Evolutionary conservation across 352 stramenopile species (phyloP), one percentile per base, ranked within the genome.

Genomic region (Pythium graminicola): DNA sequence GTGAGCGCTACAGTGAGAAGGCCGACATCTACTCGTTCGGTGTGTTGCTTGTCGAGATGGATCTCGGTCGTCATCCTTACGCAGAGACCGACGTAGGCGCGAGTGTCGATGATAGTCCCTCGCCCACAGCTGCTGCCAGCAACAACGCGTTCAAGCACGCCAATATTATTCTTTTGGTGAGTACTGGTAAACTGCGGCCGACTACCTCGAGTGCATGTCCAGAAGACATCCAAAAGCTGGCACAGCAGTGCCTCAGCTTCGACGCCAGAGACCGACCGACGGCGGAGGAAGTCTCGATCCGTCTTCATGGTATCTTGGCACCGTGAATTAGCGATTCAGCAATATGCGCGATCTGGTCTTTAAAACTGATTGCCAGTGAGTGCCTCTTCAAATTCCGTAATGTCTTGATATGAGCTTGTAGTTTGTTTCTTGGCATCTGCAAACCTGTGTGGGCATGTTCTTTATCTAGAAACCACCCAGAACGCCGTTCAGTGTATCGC

Each of bases 401-500:
- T n/a, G n/a, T n/a, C n/a, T n/a, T n/a, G n/a, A n/a, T n/a, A n/a
- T n/a, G n/a, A n/a, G n/a, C n/a, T n/a, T n/a, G n/a, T n/a, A n/a
- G n/a, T n/a, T n/a, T n/a, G n/a, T n/a, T n/a, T n/a, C n/a, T n/a
- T n/a, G n/a, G n/a, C n/a, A n/a, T n/a, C n/a, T n/a, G n/a, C n/a
- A n/a, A n/a, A n/a, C n/a, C n/a, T n/a, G n/a, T n/a, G n/a, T n/a
- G n/a, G n/a, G n/a, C n/a, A n/a, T n/a, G n/a, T n/a, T n/a, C n/a
- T n/a, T n/a, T 44, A 0, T 51, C 22, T 56, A 88, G 47, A 88
- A 88, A 0, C 78, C 78, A 6, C 78, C 78, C 1, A 89, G 60
- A 2, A 89, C 76, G 6, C 78, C 78, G 52, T 87, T 89, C 45
- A 87, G 54, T 5, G 76, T 83, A 38, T 89, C 76, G 32, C 78